Evolutionary conservation across 2,329 filamentous ascomycete species (phyloP).

Genomic region (Aureobasidium vineae): DNA sequence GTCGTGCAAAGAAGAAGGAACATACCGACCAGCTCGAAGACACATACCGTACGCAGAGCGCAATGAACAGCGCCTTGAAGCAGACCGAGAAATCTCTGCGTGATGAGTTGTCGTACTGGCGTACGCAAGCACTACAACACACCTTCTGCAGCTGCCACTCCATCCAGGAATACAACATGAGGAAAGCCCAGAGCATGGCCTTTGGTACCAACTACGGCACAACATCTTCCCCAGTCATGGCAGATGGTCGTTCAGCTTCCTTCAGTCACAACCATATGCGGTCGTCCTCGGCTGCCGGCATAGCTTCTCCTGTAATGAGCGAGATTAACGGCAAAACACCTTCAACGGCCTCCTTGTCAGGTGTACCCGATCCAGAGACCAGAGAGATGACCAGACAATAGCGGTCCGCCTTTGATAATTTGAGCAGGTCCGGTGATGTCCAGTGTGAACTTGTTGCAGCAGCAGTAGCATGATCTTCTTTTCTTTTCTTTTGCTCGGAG

Average conservation of each 20-base stretch:
- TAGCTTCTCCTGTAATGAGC: background rate
- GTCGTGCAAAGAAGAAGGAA: constrained; percentile 66
- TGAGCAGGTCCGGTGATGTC: background rate
- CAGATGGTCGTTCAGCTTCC: background rate
- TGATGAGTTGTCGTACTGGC: constrained; percentile 37
- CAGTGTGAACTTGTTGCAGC: background rate
- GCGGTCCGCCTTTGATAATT: background rate
- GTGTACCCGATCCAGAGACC: background rate
- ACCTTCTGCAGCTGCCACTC: constrained; percentile 36
- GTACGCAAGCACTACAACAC: constrained; percentile 38
- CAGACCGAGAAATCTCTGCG: constrained; percentile 37
- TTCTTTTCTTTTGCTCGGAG: background rate
- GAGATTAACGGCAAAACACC: background rate
- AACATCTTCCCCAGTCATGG: background rate
- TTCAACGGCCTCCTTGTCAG: background rate
- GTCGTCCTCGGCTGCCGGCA: background rate
- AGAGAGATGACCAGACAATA: background rate
- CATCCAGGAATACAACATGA: constrained; percentile 39
- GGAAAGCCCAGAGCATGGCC: constrained; percentile 31
- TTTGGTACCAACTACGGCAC: background rate
- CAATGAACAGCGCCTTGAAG: constrained; percentile 36
- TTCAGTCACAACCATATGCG: background rate
- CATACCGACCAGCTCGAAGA: constrained; percentile 54
- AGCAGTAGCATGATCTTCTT: background rate
- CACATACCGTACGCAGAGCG: constrained; percentile 43